Evolutionary conservation across 176 grass and related monocot species (phyloP).

Genomic region (Pontederia paniculata): DNA sequence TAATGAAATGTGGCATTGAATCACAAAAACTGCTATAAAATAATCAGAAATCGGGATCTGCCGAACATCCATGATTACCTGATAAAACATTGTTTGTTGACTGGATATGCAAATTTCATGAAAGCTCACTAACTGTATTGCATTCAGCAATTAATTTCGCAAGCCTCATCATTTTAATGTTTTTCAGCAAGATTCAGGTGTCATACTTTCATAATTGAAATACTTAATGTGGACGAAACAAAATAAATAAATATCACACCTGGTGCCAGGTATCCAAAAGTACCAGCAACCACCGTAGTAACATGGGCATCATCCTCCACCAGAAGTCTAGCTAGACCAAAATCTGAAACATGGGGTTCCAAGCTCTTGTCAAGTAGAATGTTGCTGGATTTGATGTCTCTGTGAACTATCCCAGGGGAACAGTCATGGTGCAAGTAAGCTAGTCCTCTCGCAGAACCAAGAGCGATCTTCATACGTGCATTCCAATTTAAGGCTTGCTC

Average conservation of each 20-base stretch:
- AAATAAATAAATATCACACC: constrained; percentile 21
- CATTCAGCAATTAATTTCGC: too few relatives aligned
- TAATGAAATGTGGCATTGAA: too few relatives aligned
- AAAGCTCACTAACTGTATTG: too few relatives aligned
- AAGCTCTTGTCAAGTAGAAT: constrained; percentile 81
- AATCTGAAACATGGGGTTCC: constrained; percentile 83
- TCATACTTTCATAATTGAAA: neutral
- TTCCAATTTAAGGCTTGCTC: constrained; percentile 97
- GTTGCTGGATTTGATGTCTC: constrained; percentile 95
- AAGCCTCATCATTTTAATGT: too few relatives aligned
- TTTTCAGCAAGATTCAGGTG: too few relatives aligned
- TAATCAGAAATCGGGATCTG: too few relatives aligned
- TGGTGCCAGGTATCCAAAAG: constrained; percentile 96
- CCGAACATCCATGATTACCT: too few relatives aligned
- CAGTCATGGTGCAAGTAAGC: constrained; percentile 95
- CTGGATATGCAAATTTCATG: too few relatives aligned
- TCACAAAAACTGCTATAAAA: too few relatives aligned
- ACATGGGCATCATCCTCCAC: constrained; percentile 61
- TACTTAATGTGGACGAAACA: neutral
- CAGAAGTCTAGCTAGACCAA: constrained; percentile 82
- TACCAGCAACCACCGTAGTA: constrained; percentile 74
- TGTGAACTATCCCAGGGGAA: constrained; percentile 80
- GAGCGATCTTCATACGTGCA: constrained; percentile 80
- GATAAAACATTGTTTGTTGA: too few relatives aligned
- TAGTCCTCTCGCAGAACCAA: constrained; percentile 65